Base-by-base conservation (phyloP, 2,329 filamentous ascomycete genomes). In the Ophiocordyceps australis region DNA sequence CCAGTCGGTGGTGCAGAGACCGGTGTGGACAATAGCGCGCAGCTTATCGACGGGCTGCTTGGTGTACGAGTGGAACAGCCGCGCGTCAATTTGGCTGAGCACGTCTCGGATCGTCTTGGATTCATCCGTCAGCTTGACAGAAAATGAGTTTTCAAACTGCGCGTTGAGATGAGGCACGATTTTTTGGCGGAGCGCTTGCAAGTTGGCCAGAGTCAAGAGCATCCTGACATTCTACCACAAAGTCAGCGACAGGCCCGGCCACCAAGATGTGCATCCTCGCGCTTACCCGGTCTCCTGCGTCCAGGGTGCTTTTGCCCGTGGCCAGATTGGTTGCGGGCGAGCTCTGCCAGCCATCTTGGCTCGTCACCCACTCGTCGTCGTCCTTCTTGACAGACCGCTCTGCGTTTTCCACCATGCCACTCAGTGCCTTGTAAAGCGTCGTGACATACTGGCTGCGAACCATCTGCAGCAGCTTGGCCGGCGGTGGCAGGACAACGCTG, bases 401-500 rank as follows among this genome's bases (percentile, higher is more conserved):
- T 4, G 89, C 86, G 48, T 93, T 95, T 51, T 95, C 89, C 2
- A 98, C 83, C 72, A 98, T 86, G 14, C 86, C 89, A 39, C 81
- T 91, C 20, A 98, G 55, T 6, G 82, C 82, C 47, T 92, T 92
- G 52, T 95, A 95, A 22, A 98, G 56, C 30, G 85, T 93, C 6
- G 77, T 83, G 11, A 93, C 83, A 42, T 98, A 98, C 43, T 92
- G 82, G 35, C 74, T 77, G 35, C 85, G 70, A 11, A 95, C 82
- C 68, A 85, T 82, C 46, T 92, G 80, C 22, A 95, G 58, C 22
- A 94, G 57, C 48, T 95, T 98, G 7, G 75, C 63, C 19, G 82
- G 75, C 5, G 89, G 91, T 12, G 86, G 76, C 14, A 77, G 66
- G 29, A 95, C 73, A 35, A 98, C 83, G 40, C 81, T 74, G 24